These are phyloP conservation scores for Neurospora sp. DNA, from an alignment of 495 filamentous ascomycete species.

Conservation along the genomic window DNA sequence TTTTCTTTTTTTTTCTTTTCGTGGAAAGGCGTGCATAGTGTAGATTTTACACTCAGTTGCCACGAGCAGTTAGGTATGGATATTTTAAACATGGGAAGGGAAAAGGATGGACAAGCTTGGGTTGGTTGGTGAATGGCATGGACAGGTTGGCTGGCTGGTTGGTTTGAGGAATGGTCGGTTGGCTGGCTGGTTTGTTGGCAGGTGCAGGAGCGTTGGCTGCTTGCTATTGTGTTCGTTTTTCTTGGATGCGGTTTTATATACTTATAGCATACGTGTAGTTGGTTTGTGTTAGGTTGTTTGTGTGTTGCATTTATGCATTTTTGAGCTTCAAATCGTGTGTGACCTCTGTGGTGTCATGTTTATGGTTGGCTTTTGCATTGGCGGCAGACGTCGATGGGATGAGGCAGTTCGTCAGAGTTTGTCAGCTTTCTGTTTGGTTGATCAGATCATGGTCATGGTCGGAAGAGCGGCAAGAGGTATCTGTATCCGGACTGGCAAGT, in stretches of 20 bases:
- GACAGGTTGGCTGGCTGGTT: background rate
- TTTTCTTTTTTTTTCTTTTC: background rate
- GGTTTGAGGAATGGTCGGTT: background rate
- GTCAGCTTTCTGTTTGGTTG: no score
- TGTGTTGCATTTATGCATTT: background rate
- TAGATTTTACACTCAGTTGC: background rate
- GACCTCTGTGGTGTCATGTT: background rate
- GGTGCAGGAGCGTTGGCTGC: background rate
- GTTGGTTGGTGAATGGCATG: background rate
- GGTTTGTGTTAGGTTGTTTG: background rate
- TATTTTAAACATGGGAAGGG: background rate
- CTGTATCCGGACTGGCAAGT: no score
- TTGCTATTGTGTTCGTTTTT: background rate
- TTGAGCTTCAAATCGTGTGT: background rate
- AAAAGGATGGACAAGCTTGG: background rate
- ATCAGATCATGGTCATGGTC: no score
- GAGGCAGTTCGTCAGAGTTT: no score
- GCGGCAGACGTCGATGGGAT: background rate
- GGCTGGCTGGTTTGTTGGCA: background rate
- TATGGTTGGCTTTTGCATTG: background rate
- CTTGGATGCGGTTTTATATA: background rate
- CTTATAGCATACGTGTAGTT: background rate
- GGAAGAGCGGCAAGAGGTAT: no score
- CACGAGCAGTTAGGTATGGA: background rate
- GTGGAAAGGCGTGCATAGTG: background rate